Evolutionary conservation across 2,329 filamentous ascomycete genomes (phyloP), one percentile per base, ranked within the genome.

Genomic region (Aspergillus persii): DNA sequence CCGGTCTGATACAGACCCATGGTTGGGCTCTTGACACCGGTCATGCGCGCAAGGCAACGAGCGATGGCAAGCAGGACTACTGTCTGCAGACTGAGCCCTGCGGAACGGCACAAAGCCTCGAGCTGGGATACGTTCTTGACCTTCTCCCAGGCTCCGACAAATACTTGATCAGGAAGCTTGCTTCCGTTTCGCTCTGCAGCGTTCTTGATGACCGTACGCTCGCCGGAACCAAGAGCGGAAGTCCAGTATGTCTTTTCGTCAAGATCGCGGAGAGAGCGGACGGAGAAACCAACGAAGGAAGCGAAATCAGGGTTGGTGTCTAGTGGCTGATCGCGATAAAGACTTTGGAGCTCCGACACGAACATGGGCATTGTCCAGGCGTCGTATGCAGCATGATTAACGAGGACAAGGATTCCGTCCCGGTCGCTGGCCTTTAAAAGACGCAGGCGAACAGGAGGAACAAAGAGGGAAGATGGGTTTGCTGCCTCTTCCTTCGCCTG

Each of bases 361-460:
- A 76, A 63, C 48, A 68, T 68, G 1, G 66, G 66, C 65, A 76
- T 73, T 1, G 73, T 70, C 68, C 71, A 75, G 2, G 73, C 73
- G 47, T 76, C 74, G 55, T 76, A 76, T 7, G 68, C 65, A 15
- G 74, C 70, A 53, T 76, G 74, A 46, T 76, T 71, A 30, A 76
- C 64, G 31, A 69, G 65, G 8, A 76, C 31, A 8, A 72, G 51
- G 5, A 76, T 63, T 8, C 66, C 67, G 50, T 75, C 72, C 26
- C 62, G 58, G 30, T 68, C 68, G n/a, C 53, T 59, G 2, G 63
- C 68, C 29, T 64, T 68, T 29, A 75, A 33, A 4, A 71, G 68
- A 26, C 64, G 63, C 2, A 76, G 68, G 8, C 69, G 63, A 4
- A 70, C 68, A 6, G 74, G 72, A 9, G 73, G 71, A 8, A 63